Evolutionary conservation across 1,139 yeast genomes (phyloP).

Genomic region (Yamadazyma oceani): DNA sequence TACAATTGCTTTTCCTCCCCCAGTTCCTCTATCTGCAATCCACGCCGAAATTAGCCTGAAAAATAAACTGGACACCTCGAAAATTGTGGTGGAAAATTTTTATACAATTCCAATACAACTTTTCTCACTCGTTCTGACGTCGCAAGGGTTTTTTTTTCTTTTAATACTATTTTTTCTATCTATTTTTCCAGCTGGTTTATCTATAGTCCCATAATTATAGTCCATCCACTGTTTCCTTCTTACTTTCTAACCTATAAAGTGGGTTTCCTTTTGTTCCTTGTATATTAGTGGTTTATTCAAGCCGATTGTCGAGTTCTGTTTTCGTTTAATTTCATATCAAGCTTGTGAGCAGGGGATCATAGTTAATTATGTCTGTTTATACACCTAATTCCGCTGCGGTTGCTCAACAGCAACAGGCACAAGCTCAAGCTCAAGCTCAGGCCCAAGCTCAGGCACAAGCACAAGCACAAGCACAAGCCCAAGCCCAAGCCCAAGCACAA

Average conservation of each 20-base stretch:
- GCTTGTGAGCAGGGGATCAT: no score
- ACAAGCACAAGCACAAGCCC: slow-evolving; percentile 19
- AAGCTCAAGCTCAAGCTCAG: slow-evolving; percentile 23
- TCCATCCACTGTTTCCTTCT: no score
- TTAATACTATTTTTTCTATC: background rate
- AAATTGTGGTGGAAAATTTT: slow-evolving; percentile 1
- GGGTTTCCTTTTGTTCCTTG: no score
- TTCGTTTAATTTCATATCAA: no score
- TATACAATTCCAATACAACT: slow-evolving; percentile 2
- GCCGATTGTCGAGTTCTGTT: no score
- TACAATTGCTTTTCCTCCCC: no score
- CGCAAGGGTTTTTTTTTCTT: slow-evolving; percentile 1
- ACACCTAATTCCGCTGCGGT: slow-evolving; percentile 34
- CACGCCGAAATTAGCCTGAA: background rate
- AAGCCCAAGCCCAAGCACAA: slow-evolving; percentile 22
- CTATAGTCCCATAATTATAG: no score
- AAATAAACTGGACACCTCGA: slow-evolving; percentile 1
- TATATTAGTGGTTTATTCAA: no score
- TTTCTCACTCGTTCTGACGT: background rate
- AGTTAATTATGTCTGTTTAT: slow-evolving; percentile 33
- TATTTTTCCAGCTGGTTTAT: no score
- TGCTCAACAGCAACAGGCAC: slow-evolving; percentile 19
- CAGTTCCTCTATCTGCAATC: background rate
- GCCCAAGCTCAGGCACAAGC: slow-evolving; percentile 16
- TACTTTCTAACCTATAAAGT: no score